phyloP scores from a whole-genome alignment of 805 yeast species.

The Candida multigemmis region DNA sequence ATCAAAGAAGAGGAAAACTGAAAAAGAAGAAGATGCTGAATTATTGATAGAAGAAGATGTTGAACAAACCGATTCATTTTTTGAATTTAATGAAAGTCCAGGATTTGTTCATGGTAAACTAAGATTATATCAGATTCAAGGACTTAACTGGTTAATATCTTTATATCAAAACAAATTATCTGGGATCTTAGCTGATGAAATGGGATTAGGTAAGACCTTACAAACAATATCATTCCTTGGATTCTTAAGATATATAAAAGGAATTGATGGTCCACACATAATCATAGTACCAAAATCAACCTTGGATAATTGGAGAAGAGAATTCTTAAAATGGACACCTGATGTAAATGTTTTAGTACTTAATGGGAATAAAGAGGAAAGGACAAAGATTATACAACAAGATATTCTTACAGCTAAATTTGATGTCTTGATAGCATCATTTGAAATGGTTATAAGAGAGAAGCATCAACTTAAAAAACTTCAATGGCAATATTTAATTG shows the following conservation, averaged over 20 bases:
- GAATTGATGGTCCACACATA: slow-evolving; percentile 82
- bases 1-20: slow-evolving; percentile 52
- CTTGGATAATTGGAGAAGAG: slow-evolving; percentile 92
- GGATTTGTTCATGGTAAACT: slow-evolving; percentile 65
- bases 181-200: slow-evolving; percentile 95
- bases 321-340: slow-evolving; percentile 93
- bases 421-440: slow-evolving; percentile 86
- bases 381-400: slow-evolving; percentile 51
- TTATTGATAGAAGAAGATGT: slow-evolving; percentile 48
- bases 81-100: slow-evolving; percentile 83
- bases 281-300: slow-evolving; percentile 95
- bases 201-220: slow-evolving; percentile 95
- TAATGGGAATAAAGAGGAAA: slow-evolving; percentile 84
- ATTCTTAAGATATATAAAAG: slow-evolving; percentile 67
- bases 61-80: slow-evolving; percentile 35
- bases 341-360: slow-evolving; percentile 79
- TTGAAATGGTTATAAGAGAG: slow-evolving; percentile 89
- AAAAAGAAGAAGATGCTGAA: slow-evolving; percentile 80
- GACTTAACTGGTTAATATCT: slow-evolving; percentile 89
- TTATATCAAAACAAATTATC: slow-evolving; percentile 81
- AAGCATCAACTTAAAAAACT: slow-evolving; percentile 71
- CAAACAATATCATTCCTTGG: slow-evolving; percentile 93
- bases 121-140: slow-evolving; percentile 90
- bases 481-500: slow-evolving; percentile 88
- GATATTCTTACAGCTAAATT: slow-evolving; percentile 64